These are phyloP conservation scores for Basipetospora chlamydospora DNA, from an alignment of 2,329 filamentous ascomycete genomes.

Conservation along the genomic window DNA sequence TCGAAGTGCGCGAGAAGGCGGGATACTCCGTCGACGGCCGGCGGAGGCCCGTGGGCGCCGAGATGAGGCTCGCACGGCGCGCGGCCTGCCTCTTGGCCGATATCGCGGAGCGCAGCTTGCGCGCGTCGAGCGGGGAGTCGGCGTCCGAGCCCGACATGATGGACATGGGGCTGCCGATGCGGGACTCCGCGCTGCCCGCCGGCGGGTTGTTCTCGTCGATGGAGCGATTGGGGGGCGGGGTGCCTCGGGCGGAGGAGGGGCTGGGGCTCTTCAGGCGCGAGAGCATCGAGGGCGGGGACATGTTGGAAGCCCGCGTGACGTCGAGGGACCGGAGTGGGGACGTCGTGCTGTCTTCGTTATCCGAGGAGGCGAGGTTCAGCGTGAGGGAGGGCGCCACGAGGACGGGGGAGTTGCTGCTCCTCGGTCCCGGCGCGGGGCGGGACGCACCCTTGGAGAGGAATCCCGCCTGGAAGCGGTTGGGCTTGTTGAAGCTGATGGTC, in stretches of 20 bases:
- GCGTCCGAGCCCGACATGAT: conserved; percentile 32
- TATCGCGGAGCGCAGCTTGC: conserved; percentile 40
- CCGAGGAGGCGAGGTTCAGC: conserved; percentile 36
- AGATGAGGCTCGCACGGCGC: background rate
- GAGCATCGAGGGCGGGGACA: conserved; percentile 27
- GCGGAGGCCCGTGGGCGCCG: background rate
- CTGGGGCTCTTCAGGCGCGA: conserved; percentile 12
- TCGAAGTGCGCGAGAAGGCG: no score
- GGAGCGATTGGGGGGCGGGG: conserved; percentile 19
- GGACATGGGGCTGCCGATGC: conserved; percentile 11
- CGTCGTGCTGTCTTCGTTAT: conserved; percentile 28
- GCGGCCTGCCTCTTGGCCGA: conserved; percentile 24
- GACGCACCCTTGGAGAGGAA: conserved; percentile 52
- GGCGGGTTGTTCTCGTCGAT: conserved; percentile 39
- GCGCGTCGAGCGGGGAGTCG: conserved; percentile 33
- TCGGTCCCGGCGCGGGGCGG: conserved; percentile 21
- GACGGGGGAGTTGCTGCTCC: conserved; percentile 43
- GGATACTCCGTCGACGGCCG: no score
- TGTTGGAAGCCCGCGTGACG: conserved; percentile 33
- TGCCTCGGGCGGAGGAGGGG: no score
- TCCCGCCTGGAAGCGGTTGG: conserved; percentile 71
- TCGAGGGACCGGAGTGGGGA: conserved; percentile 37
- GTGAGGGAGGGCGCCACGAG: conserved; percentile 40
- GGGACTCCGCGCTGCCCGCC: no score
- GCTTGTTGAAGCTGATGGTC: conserved; percentile 6